Base-by-base conservation (phyloP, 257 asterid genomes). In the Forsythia viridissima region DNA sequence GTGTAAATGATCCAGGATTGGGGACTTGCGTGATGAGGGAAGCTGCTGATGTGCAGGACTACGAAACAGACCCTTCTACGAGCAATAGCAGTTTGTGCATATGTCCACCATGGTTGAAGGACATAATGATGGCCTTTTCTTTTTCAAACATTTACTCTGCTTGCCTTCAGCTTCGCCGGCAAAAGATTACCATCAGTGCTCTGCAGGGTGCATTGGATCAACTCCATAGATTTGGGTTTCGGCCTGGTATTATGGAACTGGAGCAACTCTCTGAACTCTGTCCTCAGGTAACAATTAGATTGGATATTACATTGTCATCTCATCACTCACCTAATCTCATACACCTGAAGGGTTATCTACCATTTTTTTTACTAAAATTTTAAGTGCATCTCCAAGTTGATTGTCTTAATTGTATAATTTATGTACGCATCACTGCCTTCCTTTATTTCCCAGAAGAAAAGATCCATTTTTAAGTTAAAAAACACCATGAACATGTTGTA, bases 61-160 rank as follows among this genome's bases (percentile, higher is more conserved):
- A 72, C 13, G 81, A 71, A 73, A 75, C 72, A 77, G 82, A 85
- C 46, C 81, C 86, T 72, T 71, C 86, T 81, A 63, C 80, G 16
- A 84, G 81, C 81, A 73, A 37, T 70, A 71, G 34, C 71, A 83
- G 67, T 77, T 78, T 37, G 66, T 94, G 98, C 77, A 46, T 74
- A 57, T 94, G 98, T 84, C 96, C 98, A 68, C 34, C 79, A 39
- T 92, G 97, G 97, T 76, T 92, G 91, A 94, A 86, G 90, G 89
- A 82, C 85, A 78, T 89, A 55, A 72, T 89, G 80, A 87, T 88
- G 70, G 80, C 86, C 68, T 92, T 94, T 82, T 52, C 77, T 68
- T 91, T 90, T 82, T 76, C 88, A 78, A 94, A 89, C 72, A 76
- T 86, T 37, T 94, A 89, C 83, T 89, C 89, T 74, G 91, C 93